A percentile compares a stretch with the other conserved stretches of the same genome.
phyloP scores from a whole-genome alignment of 1,139 yeast genomes.

The Barnettozyma hawaiiensis region DNA sequence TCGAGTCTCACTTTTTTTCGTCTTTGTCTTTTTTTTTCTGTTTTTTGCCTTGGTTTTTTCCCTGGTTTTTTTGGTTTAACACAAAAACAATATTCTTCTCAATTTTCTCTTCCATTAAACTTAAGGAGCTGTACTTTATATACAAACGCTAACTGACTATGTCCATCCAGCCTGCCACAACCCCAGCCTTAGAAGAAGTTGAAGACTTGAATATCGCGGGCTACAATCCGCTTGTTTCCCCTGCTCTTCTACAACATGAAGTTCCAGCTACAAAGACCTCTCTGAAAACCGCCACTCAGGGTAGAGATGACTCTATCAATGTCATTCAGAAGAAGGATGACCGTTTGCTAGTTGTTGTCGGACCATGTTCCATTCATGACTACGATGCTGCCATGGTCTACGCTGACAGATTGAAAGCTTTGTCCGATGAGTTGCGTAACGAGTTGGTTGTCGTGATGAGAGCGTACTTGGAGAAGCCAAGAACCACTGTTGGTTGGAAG shows the following conservation, averaged over 20 bases:
- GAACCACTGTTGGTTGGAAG: constrained; percentile 99
- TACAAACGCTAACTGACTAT: constrained; percentile 10
- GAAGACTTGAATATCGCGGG: constrained; percentile 88
- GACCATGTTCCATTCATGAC: constrained; percentile 97
- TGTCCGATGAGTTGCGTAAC: constrained; percentile 61
- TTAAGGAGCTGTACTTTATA: no score
- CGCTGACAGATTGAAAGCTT: constrained; percentile 60
- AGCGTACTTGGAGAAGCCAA: constrained; percentile 96
- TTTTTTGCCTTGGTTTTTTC: no score
- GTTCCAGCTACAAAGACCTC: constrained; percentile 61
- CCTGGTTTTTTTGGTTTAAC: no score
- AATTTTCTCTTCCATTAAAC: background rate
- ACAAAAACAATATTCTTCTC: no score
- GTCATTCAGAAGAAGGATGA: constrained; percentile 73
- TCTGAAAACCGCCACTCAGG: constrained; percentile 63
- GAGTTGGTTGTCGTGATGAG: constrained; percentile 90
- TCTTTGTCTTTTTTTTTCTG: no score
- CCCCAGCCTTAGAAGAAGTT: constrained; percentile 58
- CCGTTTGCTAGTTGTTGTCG: constrained; percentile 76
- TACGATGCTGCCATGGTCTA: constrained; percentile 85
- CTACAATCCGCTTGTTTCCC: constrained; percentile 87
- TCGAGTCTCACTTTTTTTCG: background rate
- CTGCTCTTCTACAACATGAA: constrained; percentile 77
- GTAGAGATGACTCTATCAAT: constrained; percentile 69
- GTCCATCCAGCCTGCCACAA: constrained; percentile 18